Percentiles rank a stretch among this genome's conserved stretches.
Conservation (phyloP, 2,329 filamentous ascomycete species). For the Stemphylium beticola region DNA sequence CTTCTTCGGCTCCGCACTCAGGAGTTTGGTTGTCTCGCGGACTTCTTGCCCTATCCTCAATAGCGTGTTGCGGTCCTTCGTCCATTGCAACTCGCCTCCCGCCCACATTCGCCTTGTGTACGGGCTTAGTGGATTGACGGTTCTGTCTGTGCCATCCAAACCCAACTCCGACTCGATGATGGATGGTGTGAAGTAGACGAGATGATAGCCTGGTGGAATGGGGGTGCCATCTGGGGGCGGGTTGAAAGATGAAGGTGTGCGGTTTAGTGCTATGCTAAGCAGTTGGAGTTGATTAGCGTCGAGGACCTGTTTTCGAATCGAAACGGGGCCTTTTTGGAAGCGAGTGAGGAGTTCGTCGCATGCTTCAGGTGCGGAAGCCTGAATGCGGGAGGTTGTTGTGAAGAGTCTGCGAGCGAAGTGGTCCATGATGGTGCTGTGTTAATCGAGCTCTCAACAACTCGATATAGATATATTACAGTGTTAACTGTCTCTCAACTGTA, state of each 20-base stretch:
- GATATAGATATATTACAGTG: no score
- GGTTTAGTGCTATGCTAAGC: slow-evolving; percentile 36
- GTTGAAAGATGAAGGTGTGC: slow-evolving; percentile 27
- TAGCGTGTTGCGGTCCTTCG: slow-evolving; percentile 24
- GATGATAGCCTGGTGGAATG: slow-evolving; percentile 75
- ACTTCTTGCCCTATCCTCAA: slow-evolving; percentile 44
- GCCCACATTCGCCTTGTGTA: slow-evolving; percentile 88
- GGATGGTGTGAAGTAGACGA: slow-evolving; percentile 86
- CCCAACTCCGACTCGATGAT: slow-evolving; percentile 68
- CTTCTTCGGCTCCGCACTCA: slow-evolving; percentile 56
- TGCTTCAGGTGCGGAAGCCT: slow-evolving; percentile 37
- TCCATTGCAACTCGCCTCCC: slow-evolving; percentile 75
- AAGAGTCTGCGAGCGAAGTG: slow-evolving; percentile 29
- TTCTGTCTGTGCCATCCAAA: slow-evolving; percentile 81
- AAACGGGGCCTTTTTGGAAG: slow-evolving; percentile 37
- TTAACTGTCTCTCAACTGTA: neutral
- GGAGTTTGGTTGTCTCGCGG: slow-evolving; percentile 54
- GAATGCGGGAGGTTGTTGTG: slow-evolving; percentile 17
- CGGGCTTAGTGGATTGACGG: slow-evolving; percentile 74
- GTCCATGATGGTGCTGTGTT: slow-evolving; percentile 14
- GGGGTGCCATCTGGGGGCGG: slow-evolving; percentile 35
- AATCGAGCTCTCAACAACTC: no score
- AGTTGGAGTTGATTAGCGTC: slow-evolving; percentile 45
- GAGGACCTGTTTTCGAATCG: slow-evolving; percentile 37
- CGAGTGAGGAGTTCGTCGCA: slow-evolving; percentile 41